Evolutionary conservation across 805 yeast species (phyloP).

Genomic region (Candida piceae): DNA sequence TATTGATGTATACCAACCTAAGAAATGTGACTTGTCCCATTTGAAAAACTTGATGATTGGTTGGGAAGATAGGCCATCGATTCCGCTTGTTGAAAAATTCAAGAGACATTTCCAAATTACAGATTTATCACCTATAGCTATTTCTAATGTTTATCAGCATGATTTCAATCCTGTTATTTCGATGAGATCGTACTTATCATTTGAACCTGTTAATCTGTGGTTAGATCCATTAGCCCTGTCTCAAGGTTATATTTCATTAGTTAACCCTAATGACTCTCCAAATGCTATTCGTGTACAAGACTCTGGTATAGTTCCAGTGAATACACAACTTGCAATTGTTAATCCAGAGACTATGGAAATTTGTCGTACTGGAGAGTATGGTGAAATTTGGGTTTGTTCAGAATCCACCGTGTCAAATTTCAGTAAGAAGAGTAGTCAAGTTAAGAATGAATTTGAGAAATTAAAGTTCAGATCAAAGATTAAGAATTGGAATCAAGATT

Average conservation of each 20-base stretch:
- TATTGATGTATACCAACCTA: conserved; percentile 41
- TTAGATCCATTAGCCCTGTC: conserved; percentile 83
- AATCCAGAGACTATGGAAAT: conserved; percentile 83
- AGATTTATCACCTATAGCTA: conserved; percentile 58
- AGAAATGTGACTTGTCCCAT: conserved; percentile 54
- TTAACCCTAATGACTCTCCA: conserved; percentile 66
- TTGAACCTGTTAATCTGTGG: conserved; percentile 83
- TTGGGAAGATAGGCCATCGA: conserved; percentile 68
- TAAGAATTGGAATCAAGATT: conserved; percentile 54
- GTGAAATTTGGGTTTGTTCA: conserved; percentile 95
- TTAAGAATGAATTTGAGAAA: conserved; percentile 34
- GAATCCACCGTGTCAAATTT: conserved; percentile 72
- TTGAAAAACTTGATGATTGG: conserved; percentile 83
- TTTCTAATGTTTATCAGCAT: conserved; percentile 76
- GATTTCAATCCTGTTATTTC: conserved; percentile 77
- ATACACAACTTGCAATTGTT: conserved; percentile 89
- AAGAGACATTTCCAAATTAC: conserved; percentile 60
- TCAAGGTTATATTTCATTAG: conserved; percentile 80
- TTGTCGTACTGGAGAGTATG: conserved; percentile 87
- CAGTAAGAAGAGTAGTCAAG: conserved; percentile 36
- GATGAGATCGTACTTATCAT: conserved; percentile 79
- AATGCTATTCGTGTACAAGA: conserved; percentile 79
- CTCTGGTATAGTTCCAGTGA: conserved; percentile 93
- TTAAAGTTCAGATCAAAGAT: conserved; percentile 62
- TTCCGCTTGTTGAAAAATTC: conserved; percentile 50